Evolutionary conservation across 2,329 filamentous ascomycete species (phyloP), one percentile per base, ranked within the genome.

Genomic region (Ramichloridium luteum): DNA sequence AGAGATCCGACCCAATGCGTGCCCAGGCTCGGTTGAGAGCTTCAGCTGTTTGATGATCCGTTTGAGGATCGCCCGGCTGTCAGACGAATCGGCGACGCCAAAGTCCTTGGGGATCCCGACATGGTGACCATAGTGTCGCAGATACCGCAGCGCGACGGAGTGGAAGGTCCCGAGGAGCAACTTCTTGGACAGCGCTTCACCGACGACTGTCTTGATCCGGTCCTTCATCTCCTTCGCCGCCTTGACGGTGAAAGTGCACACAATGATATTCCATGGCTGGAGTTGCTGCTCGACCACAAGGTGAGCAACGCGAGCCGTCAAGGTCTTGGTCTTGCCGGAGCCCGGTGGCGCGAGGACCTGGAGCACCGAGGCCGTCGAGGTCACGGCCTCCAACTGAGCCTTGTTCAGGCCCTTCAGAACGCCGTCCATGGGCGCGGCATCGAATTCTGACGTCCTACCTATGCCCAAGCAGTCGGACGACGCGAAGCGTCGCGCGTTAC

Each of bases 191-290:
- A 77, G 61, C 4, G 77, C 77, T 38, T 79, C 70, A 1, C 85
- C 85, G n/a, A 96, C 67, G n/a, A 82, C 68, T 36, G 70, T 77
- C 0, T 77, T 74, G 35, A 96, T 82, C 5, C 88, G 74, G 50
- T 84, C 76, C 49, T 85, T 84, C 88, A 98, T 98, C 61, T 96
- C 88, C 12, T 70, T 72, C 12, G 86, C 83, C 1, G 90, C 86
- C 56, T 96, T 96, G 55, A 93, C 85, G 2, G 90, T 98, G 53
- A 98, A 98, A 0, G 88, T 96, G 39, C 88, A 90, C 37, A 94
- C 88, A 37, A 98, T 77, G 48, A 96, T 76, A 60, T 94, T 84
- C 61, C 80, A 75, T 49, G 88, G 88, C 35, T 74, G 70, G 46
- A 83, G 72, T 25, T 77, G 73, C 45, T 73, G 62, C 47, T 80